Evolutionary conservation across 169 alveolate species (phyloP).

Genomic region (Plasmodium vivax): DNA sequence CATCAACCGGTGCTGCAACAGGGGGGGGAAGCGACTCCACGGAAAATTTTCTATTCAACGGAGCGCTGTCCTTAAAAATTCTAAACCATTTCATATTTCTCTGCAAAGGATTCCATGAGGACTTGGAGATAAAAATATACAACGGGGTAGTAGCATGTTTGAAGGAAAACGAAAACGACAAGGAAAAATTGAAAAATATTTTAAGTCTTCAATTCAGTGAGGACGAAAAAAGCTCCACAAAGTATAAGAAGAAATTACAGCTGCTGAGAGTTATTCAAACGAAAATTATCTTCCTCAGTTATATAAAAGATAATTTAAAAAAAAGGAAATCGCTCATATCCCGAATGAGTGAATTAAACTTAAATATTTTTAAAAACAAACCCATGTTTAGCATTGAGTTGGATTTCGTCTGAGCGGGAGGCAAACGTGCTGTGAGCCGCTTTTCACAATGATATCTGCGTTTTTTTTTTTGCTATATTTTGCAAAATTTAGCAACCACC

Average conservation of each 20-base stretch:
- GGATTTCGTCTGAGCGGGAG: constrained; percentile 37
- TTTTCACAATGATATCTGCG: neutral
- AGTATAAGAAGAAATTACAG: constrained; percentile 65
- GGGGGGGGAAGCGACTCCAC: neutral
- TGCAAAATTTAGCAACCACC: neutral
- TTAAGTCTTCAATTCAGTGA: constrained; percentile 13
- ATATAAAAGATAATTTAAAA: constrained; percentile 63
- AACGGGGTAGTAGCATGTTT: constrained; percentile 40
- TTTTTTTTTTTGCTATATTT: neutral
- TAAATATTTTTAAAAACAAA: constrained; percentile 68
- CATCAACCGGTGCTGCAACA: neutral
- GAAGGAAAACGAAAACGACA: constrained; percentile 55
- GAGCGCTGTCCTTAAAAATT: constrained; percentile 41
- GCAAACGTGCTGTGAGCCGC: neutral
- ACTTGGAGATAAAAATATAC: constrained; percentile 69
- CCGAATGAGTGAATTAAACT: constrained; percentile 66
- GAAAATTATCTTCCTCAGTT: constrained; percentile 57
- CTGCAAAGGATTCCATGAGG: constrained; percentile 69
- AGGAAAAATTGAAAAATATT: constrained; percentile 49
- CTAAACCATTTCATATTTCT: constrained; percentile 55
- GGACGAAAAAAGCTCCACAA: constrained; percentile 22
- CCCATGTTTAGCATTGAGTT: constrained; percentile 61
- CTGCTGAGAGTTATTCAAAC: constrained; percentile 46
- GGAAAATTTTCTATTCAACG: constrained; percentile 43
- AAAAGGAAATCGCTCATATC: constrained; percentile 69